A percentile compares a stretch with the other conserved stretches of the same genome.
Conservation (phyloP, 2,329 filamentous ascomycete species). For the Epicoccum sorghinum region DNA sequence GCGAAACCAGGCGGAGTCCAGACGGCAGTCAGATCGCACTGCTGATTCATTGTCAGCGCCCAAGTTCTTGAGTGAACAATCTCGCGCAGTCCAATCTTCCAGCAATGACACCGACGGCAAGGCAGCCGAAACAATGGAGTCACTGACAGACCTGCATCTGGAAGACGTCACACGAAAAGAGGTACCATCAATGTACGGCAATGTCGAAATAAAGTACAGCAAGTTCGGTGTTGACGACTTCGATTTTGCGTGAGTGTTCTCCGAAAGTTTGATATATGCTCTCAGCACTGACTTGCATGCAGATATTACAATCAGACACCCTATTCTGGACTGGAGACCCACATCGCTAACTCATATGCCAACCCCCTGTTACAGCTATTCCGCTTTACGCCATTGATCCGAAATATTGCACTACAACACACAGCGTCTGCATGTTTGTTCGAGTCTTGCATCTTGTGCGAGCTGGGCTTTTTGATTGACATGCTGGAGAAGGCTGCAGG, state of each 20-base stretch:
- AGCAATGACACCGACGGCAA: conserved; percentile 35
- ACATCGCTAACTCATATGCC: conserved; percentile 95
- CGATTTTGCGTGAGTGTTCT: conserved; percentile 74
- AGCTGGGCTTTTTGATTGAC: conserved; percentile 93
- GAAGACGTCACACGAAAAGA: conserved; percentile 77
- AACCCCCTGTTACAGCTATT: conserved; percentile 91
- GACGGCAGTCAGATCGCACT: conserved; percentile 65
- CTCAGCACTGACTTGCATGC: conserved; percentile 19
- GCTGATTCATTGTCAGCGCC: conserved; percentile 73
- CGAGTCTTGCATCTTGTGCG: conserved; percentile 87
- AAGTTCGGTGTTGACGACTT: conserved; percentile 99
- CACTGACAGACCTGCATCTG: conserved; percentile 71
- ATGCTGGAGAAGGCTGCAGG: conserved; percentile 97
- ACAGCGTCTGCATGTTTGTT: conserved; percentile 82
- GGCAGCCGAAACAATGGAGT: conserved; percentile 64
- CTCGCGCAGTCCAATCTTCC: conserved; percentile 63
- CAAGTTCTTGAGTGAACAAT: conserved; percentile 94
- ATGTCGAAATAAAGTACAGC: conserved; percentile 98
- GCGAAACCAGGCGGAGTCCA: conserved; percentile 84
- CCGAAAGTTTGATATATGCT: conserved; percentile 36
- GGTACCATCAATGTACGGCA: conserved; percentile 86
- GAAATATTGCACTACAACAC: conserved; percentile 88
- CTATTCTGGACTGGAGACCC: conserved; percentile 92
- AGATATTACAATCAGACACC: conserved; percentile 94
- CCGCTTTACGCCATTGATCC: conserved; percentile 85